These are phyloP conservation scores for Odonthalia washingtoniensis DNA, from an alignment of 31 red algal species.

Conservation along the genomic window DNA sequence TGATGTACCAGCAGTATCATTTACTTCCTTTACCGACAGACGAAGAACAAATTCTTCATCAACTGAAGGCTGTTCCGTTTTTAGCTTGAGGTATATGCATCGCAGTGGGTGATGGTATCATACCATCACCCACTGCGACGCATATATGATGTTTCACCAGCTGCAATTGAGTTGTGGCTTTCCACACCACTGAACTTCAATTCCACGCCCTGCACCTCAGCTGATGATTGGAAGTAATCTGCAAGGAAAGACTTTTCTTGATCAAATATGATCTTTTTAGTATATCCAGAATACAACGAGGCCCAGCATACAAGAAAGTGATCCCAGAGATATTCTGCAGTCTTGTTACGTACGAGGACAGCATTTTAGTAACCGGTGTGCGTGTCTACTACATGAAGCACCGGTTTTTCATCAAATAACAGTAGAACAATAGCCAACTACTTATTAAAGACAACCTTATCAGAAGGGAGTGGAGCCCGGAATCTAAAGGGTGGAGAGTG, in stretches of 20 bases:
- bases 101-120: slow-evolving; percentile 57
- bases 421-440: slow-evolving; percentile 1
- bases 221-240: too few relatives aligned
- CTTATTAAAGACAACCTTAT: neutral
- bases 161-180: slow-evolving; percentile 52
- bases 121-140: too few relatives aligned
- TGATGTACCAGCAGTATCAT: slow-evolving; percentile 37
- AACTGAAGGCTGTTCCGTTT: slow-evolving; percentile 6
- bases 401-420: neutral
- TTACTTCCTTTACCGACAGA: slow-evolving; percentile 34
- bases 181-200: slow-evolving; percentile 33
- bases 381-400: neutral
- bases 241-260: neutral
- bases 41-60: slow-evolving; percentile 21
- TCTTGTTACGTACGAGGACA: neutral
- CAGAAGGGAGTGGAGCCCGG: neutral
- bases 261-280: neutral
- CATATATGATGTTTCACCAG: slow-evolving; percentile 57
- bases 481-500: too few relatives aligned
- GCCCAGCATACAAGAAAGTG: slow-evolving; percentile 6
- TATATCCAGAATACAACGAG: neutral
- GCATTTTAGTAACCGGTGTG: neutral
- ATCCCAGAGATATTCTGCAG: neutral
- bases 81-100: slow-evolving; percentile 10
- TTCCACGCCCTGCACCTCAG: neutral